phyloP scores from a whole-genome alignment of 768 basidiomycete species.

The Asterophora parasitica region DNA sequence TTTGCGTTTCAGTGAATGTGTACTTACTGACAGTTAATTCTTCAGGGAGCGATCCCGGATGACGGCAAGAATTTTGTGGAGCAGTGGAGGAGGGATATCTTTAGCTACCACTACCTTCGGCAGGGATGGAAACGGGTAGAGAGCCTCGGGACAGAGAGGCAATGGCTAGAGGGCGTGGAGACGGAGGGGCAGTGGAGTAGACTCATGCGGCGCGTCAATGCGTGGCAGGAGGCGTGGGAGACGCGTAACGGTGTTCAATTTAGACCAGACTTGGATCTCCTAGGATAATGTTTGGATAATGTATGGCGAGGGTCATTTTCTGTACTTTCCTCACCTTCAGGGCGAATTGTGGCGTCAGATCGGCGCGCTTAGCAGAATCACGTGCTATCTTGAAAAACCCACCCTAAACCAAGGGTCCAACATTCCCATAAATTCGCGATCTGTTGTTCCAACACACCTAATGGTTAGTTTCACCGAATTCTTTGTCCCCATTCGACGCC shows the following conservation, averaged over 20 bases:
- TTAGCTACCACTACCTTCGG: conserved; percentile 29
- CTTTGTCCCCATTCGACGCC: conserved; percentile 3
- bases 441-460: conserved; percentile 18
- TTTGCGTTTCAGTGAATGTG: background rate
- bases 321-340: too few species aligned
- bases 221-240: conserved; percentile 54
- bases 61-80: conserved; percentile 45
- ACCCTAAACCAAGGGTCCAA: conserved; percentile 27
- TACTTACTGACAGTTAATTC: background rate
- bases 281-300: too few species aligned
- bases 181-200: conserved; percentile 49
- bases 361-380: too few species aligned
- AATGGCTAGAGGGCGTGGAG: conserved; percentile 45
- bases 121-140: conserved; percentile 45
- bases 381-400: conserved; percentile 16
- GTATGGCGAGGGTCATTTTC: too few species aligned
- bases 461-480: conserved; percentile 30
- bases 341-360: too few species aligned
- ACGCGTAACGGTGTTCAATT: conserved; percentile 20
- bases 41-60: conserved; percentile 34
- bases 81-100: conserved; percentile 38
- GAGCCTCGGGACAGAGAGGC: conserved; percentile 29
- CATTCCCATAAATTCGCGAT: conserved; percentile 25
- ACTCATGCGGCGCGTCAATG: conserved; percentile 41
- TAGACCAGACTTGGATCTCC: conserved; percentile 3